Evolutionary conservation across 1,284 basidiomycete species (phyloP), one percentile per base, ranked within the genome.

Genomic region (Melampsora americana): DNA sequence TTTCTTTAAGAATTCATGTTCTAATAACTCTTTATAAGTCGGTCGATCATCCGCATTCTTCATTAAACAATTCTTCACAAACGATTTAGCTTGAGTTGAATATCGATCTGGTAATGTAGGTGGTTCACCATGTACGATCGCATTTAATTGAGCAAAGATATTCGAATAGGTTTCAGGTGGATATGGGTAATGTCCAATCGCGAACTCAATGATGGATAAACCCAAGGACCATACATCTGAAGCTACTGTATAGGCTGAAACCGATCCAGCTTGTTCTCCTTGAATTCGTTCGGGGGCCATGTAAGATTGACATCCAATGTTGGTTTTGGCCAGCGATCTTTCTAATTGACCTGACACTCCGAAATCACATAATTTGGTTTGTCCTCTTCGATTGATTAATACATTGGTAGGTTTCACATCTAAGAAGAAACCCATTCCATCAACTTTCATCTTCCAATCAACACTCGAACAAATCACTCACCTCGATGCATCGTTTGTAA

Each of bases 191-290:
- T 89, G 87, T 26, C 96, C 95, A 79, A 93, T 84, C 62, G 92
- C 91, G 78, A 96, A 90, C 84, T 99, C 95, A 80, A 98, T 93
- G 83, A 98, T 90, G 3, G 92, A 91, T 46, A 99, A 86, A 3
- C 95, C 95, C n/a, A 99, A 88, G 12, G 94, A 96, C 95, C 95
- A 99, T 5, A 99, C 92, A 81, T 99, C 95, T 3, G 94, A 96
- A 1, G 94, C 92, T 62, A 98, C 94, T 12, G 93, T 95, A 84
- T 99, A 99, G 1, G 93, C 95, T 35, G 90, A 89, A 35, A 90
- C 84, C 78, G 91, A 89, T 82, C 91, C 91, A 81, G 90, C 90
- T 3, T 91, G 92, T 84, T 96, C 94, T 78, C 93, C 93, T 82
- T 93, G 91, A 83, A 99, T 98, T 39, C 95, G 89, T 83, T 98